Base-by-base conservation (phyloP, 2,329 filamentous ascomycete genomes). In the Arthrinium puccinioides region DNA sequence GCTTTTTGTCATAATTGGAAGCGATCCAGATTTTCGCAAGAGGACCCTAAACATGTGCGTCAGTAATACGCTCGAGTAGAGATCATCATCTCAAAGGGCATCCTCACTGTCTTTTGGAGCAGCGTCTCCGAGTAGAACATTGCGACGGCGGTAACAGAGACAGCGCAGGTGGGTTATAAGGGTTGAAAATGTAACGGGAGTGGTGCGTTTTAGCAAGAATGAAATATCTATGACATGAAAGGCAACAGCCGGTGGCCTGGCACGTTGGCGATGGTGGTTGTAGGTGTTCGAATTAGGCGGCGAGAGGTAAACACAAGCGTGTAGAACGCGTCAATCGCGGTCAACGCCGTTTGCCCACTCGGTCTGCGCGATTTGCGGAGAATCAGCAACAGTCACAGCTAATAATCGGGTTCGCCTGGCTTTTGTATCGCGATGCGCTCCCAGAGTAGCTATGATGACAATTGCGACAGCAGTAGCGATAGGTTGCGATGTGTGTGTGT, bases 41-140 rank as follows among this genome's bases (percentile, higher is more conserved):
- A 56, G 92, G 90, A 70, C 92, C 92, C n/a, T n/a, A n/a, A n/a
- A n/a, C n/a, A n/a, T n/a, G n/a, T n/a, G n/a, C n/a, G n/a, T n/a
- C n/a, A n/a, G n/a, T n/a, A n/a, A n/a, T n/a, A n/a, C n/a, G n/a
- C n/a, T n/a, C n/a, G n/a, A n/a, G n/a, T n/a, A n/a, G n/a, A n/a
- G n/a, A n/a, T n/a, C n/a, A n/a, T n/a, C n/a, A n/a, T n/a, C n/a
- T n/a, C n/a, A n/a, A n/a, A n/a, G n/a, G n/a, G n/a, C n/a, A n/a
- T n/a, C n/a, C n/a, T n/a, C n/a, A n/a, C n/a, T 53, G 87, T 95
- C 81, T 95, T 95, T 61, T 89, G 88, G 53, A 98, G 78, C 42
- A 98, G 78, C 38, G 87, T 88, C 70, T 95, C 88, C 37, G 92
- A 95, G 64, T 96, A 97, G 67, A 98, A 98, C 92, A 98, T 98